Base-by-base conservation (phyloP, 2,329 filamentous ascomycete species). In the Penicillium sp. region DNA sequence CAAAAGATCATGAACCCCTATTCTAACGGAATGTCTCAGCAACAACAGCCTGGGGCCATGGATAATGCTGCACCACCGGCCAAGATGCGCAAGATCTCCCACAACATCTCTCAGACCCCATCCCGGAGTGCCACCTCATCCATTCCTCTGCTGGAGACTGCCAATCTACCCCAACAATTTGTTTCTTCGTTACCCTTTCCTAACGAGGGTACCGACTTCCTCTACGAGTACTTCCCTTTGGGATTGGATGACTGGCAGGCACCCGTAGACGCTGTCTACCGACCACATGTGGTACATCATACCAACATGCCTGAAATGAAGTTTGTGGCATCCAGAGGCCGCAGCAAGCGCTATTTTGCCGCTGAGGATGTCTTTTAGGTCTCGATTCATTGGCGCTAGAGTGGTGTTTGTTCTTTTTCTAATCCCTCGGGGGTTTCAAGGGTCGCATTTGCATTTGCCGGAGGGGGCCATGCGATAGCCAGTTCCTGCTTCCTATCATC, bases 191-290 rank as follows among this genome's bases (percentile, higher is more conserved):
- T 77, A 21, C 69, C 74, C 5, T 74, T 73, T 50, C 68, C 72
- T n/a, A 73, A 70, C 37, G 91, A 96, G 66, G 89, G 88, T 65
- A 88, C 88, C 1, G 93, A 97, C 74, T 79, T 93, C 63, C 79
- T 97, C 19, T 97, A 97, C 71, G 93, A 98, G 76, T 97, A 98
- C 71, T 97, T 98, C 63, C 93, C 93, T 0, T 80, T 98, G 16
- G 92, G 89, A 48, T 78, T 96, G 57, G 92, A 97, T 72, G 93
- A 97, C 69, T 97, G 85, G 87, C 91, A 93, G 85, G 90, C 90
- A 2, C 91, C 91, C 1, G 90, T 96, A 3, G 91, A 96, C 73
- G 91, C 91, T 5, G 88, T 96, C 16, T 96, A 96, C 72, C 82
- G 91, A 48, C 93, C 93, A 6, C 93, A 97, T 72, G 91, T 96